phyloP scores from a whole-genome alignment of 2,329 filamentous ascomycete species.

The Bipolaris bicolor region DNA sequence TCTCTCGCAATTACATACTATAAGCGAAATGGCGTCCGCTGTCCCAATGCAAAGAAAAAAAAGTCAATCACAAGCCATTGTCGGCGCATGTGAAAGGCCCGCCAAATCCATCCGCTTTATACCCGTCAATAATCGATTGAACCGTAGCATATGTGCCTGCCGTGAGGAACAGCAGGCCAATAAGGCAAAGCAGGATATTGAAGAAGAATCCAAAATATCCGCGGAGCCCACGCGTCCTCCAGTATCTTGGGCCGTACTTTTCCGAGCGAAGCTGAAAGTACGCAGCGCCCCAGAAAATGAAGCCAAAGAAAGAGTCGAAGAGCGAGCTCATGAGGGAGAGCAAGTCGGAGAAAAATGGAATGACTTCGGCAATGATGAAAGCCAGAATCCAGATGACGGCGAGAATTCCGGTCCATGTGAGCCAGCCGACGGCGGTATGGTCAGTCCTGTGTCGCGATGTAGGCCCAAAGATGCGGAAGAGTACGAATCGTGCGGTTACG shows the following conservation, averaged over 20 bases:
- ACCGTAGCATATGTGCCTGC: slow-evolving; percentile 78
- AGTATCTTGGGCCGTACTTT: slow-evolving; percentile 63
- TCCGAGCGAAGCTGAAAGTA: slow-evolving; percentile 77
- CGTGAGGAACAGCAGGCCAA: slow-evolving; percentile 80
- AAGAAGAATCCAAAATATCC: slow-evolving; percentile 64
- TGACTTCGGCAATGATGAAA: slow-evolving; percentile 90
- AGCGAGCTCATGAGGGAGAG: slow-evolving; percentile 81
- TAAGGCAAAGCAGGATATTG: slow-evolving; percentile 74
- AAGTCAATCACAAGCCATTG: slow-evolving; percentile 64
- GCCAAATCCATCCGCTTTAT: slow-evolving; percentile 67
- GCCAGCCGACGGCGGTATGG: slow-evolving; percentile 84
- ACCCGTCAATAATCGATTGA: slow-evolving; percentile 76
- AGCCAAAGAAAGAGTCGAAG: slow-evolving; percentile 92
- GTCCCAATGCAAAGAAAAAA: background rate
- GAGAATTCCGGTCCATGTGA: slow-evolving; percentile 76
- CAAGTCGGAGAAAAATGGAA: slow-evolving; percentile 86
- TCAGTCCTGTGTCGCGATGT: slow-evolving; percentile 78
- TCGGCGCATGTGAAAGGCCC: slow-evolving; percentile 75
- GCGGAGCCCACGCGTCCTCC: slow-evolving; percentile 60
- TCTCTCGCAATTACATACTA: too few species aligned
- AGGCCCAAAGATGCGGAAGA: slow-evolving; percentile 80
- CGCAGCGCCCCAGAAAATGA: slow-evolving; percentile 91
- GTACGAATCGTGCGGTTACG: slow-evolving; percentile 86
- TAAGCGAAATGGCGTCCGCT: background rate
- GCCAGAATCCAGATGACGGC: slow-evolving; percentile 80